Conservation (phyloP, 2,329 filamentous ascomycete genomes). For the Colletotrichum coccodes region DNA sequence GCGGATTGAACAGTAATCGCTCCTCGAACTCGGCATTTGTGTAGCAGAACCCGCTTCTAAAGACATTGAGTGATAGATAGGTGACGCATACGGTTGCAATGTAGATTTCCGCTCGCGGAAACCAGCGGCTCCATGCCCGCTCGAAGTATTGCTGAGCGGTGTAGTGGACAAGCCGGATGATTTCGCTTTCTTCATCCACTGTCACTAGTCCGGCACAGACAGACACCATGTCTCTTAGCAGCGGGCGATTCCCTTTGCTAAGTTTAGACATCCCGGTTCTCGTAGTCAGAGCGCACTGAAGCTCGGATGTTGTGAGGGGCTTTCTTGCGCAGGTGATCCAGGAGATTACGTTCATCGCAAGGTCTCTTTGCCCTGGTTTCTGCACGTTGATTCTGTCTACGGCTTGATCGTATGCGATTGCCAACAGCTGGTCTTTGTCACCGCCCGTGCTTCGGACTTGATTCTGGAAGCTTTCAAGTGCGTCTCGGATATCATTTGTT, state of each 20-base stretch:
- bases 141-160: neutral
- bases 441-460: too few species aligned
- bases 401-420: neutral
- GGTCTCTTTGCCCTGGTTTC: neutral
- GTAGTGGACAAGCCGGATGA: neutral
- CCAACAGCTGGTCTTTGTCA: too few species aligned
- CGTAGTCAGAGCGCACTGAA: neutral
- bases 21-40: neutral
- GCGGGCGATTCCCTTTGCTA: neutral
- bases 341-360: neutral
- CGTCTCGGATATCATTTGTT: too few species aligned
- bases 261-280: neutral
- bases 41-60: too few species aligned
- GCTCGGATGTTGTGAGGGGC: neutral
- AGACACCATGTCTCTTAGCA: neutral
- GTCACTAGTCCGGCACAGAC: neutral
- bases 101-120: neutral
- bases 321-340: neutral
- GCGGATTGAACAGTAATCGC: neutral
- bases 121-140: neutral
- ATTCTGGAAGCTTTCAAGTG: too few species aligned
- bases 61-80: neutral
- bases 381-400: neutral
- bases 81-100: neutral
- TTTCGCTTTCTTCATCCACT: neutral